Base-by-base conservation (phyloP, 306 rosid species). In the Vigna hirtella region DNA sequence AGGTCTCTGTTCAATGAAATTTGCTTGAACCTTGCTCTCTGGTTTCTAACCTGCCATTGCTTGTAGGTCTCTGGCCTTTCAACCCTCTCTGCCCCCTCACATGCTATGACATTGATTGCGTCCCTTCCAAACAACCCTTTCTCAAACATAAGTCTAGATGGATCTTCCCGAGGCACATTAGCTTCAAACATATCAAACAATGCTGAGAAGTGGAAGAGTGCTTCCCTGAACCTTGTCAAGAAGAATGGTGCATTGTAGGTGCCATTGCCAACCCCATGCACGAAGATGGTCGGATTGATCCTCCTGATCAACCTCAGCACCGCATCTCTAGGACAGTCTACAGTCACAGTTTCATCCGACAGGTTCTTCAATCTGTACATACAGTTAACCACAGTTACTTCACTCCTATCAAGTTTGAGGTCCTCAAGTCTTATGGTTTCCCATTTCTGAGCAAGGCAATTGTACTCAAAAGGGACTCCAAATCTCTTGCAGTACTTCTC, bases 31-130 rank as follows among this genome's bases (percentile, higher is more conserved):
- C 98, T 92, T 7, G 93, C 98, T 77, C 97, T 88, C 7, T 14
- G 59, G 62, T 88, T 93, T 80, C 98, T 83, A 57, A 79, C 86
- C 73, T 87, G 97, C 98, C 98, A 92, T 77, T 87, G 96, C 84
- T 86, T 90, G 81, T 89, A 95, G 0, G 96, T 86, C 80, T 92
- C 98, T 3, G 97, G 98, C 87, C 93, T 87, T 66, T 95, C 97
- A 52, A 90, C 83, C 70, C 96, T 89, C 72, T 84, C 87, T 22
- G 83, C 74, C 15, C 97, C 98, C 58, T 95, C 98, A 66, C 98
- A 90, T 0, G 98, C 97, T 74, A 92, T 70, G 15, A 84, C 98
- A 72, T 92, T 95, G 72, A 91, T 82, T 11, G 80, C 83, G 64
- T 91, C 92, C 84, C 87, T 87, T 51, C 95, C 98, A 26, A 72